Percentiles rank a stretch among this genome's conserved stretches.
phyloP scores from a whole-genome alignment of 2,329 filamentous ascomycete species.

The Colletotrichum sp. region DNA sequence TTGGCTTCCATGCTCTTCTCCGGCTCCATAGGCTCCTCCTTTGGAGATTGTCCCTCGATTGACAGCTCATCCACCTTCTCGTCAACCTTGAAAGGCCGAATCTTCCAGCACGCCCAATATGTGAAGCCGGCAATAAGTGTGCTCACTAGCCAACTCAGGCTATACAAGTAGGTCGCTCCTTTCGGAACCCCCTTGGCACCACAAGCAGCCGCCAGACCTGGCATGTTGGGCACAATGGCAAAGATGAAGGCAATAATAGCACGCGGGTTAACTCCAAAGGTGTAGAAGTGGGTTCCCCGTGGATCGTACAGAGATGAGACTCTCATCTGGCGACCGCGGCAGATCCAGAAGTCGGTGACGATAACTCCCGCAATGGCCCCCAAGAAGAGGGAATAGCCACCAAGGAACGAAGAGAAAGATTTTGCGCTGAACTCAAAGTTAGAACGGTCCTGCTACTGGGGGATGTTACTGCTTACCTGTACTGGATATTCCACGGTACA shows the following conservation, averaged over 20 bases:
- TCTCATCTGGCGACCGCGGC: conserved; percentile 37
- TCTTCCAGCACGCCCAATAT: conserved; percentile 13
- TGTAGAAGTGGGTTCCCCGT: conserved; percentile 48
- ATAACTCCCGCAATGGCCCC: conserved; percentile 41
- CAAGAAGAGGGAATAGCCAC: conserved; percentile 40
- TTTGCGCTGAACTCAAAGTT: conserved; percentile 12
- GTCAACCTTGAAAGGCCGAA: neutral
- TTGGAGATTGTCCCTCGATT: neutral
- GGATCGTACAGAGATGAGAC: conserved; percentile 41
- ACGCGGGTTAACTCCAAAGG: conserved; percentile 32
- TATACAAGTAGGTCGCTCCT: conserved; percentile 21
- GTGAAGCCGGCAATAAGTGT: conserved; percentile 15
- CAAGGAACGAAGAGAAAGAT: conserved; percentile 32
- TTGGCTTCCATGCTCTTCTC: neutral
- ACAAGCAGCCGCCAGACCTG: conserved; percentile 22
- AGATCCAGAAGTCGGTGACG: conserved; percentile 41
- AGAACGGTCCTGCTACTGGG: conserved; percentile 17
- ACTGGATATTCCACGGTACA: conserved; percentile 23
- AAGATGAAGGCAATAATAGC: conserved; percentile 34
- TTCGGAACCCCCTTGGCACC: conserved; percentile 25
- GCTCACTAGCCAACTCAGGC: conserved; percentile 27
- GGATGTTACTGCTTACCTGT: neutral
- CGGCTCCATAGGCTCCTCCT: neutral
- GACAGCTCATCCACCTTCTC: neutral
- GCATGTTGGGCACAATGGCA: conserved; percentile 30